These are phyloP conservation scores for Mrakia blollopis DNA, from an alignment of 768 basidiomycete genomes.

Conservation along the genomic window DNA sequence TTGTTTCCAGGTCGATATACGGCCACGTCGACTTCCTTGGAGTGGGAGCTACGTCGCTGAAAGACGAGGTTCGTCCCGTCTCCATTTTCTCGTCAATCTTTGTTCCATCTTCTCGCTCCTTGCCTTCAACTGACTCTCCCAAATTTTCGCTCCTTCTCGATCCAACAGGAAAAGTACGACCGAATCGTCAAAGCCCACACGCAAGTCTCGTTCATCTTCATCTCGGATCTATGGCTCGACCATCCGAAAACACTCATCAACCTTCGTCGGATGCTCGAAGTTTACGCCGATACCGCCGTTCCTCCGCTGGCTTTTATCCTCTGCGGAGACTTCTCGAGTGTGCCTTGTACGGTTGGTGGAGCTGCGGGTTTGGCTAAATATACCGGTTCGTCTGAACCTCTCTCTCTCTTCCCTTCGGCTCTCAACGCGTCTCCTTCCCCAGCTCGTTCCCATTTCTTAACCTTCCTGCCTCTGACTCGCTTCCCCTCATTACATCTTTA, in stretches of 20 bases:
- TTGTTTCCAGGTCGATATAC: slow-evolving; percentile 66
- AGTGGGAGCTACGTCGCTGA: slow-evolving; percentile 79
- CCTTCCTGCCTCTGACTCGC: background rate
- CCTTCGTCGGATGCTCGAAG: slow-evolving; percentile 75
- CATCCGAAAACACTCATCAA: slow-evolving; percentile 73
- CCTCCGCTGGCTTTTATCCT: slow-evolving; percentile 80
- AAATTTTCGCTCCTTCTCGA: background rate
- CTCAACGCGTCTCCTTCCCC: background rate
- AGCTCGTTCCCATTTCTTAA: slow-evolving; percentile 23
- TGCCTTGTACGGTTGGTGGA: slow-evolving; percentile 67
- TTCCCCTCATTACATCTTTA: background rate
- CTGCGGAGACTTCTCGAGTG: slow-evolving; percentile 91
- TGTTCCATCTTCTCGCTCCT: background rate
- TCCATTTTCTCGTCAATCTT: slow-evolving; percentile 7
- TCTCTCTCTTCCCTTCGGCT: no score
- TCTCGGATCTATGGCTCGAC: slow-evolving; percentile 96
- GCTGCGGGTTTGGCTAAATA: slow-evolving; percentile 71
- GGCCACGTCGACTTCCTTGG: slow-evolving; percentile 97
- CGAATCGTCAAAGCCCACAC: slow-evolving; percentile 42
- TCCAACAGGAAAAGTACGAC: slow-evolving; percentile 43
- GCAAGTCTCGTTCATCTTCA: slow-evolving; percentile 80
- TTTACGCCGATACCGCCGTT: slow-evolving; percentile 66
- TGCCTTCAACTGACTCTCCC: background rate
- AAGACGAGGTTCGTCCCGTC: slow-evolving; percentile 70
- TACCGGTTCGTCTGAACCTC: slow-evolving; percentile 56